Base-by-base conservation (phyloP, 2,329 filamentous ascomycete species). In the Fusarium stilboides region DNA sequence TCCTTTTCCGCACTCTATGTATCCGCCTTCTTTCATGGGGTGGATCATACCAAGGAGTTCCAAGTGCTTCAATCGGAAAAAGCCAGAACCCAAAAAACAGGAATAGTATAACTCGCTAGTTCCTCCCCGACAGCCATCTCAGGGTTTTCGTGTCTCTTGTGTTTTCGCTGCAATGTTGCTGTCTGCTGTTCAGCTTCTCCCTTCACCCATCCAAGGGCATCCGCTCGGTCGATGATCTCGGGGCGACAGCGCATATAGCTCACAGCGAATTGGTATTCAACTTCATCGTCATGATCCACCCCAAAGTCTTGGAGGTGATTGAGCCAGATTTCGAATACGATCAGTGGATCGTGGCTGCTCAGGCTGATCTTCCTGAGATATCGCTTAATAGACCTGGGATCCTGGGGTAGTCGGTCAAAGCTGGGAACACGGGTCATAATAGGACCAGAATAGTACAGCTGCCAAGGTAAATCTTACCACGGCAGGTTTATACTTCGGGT, bases 71-170 rank as follows among this genome's bases (percentile, higher is more conserved):
- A 6, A 55, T 39, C 14, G 39, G 31, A 12, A 45, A 55, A 10
- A 55, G 31, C 40, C 42, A 55, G 37, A 55, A 55, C 15, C 31
- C 40, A 8, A 39, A 39, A n/a, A 10, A n/a, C 51, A 14, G 28
- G 40, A 28, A 28, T 5, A 15, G n/a, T 14, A 20, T 22, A 8
- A 17, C 20, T 28, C 20, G 24, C 31, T 1, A 26, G 8, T 36
- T 37, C 51, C 36, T 55, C 31, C 7, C 14, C 6, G 9, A 20
- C n/a, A 22, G 8, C 19, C 26, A 8, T 14, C 31, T 39, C 20
- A 9, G 20, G 15, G 12, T 9, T 22, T 33, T 15, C 5, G 6
- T 33, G 3, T 12, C 6, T 47, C 14, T 19, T 36, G 6, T 22
- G n/a, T 28, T 19, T 19, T 15, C 45, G 19, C n/a, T 26, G 51